Percentiles rank a stretch among this genome's conserved stretches.
phyloP scores from a whole-genome alignment of 805 yeast genomes.

The Saccharomycopsis fodiens region DNA sequence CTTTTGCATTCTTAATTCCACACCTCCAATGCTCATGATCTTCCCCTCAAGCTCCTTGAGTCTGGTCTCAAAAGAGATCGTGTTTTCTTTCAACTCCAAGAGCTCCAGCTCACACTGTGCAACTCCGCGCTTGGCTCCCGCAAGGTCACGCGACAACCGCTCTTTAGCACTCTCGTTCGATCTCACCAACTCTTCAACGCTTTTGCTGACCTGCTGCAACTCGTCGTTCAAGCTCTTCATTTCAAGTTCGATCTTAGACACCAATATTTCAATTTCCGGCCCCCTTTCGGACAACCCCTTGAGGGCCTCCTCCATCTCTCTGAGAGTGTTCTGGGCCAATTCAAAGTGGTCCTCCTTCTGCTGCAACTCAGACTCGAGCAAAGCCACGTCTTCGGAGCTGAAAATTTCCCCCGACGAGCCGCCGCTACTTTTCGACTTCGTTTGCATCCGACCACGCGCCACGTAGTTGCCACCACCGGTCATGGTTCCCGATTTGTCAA shows the following conservation, averaged over 20 bases:
- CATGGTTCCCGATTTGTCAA: conserved; percentile 91
- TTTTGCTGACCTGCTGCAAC: conserved; percentile 36
- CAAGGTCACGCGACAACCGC: conserved; percentile 30
- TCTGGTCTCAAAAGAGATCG: conserved; percentile 45
- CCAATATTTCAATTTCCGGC: conserved; percentile 59
- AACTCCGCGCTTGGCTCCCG: conserved; percentile 29
- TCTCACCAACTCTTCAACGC: conserved; percentile 32
- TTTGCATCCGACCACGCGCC: conserved; percentile 70
- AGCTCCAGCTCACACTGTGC: conserved; percentile 34
- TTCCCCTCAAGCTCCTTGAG: conserved; percentile 61
- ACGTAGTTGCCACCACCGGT: conserved; percentile 86
- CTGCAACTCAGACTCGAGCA: conserved; percentile 43
- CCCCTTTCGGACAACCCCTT: conserved; percentile 51
- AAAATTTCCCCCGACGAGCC: conserved; percentile 1
- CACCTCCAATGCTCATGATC: conserved; percentile 90
- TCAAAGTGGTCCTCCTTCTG: conserved; percentile 49
- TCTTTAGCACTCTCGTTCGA: conserved; percentile 20
- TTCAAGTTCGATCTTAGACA: conserved; percentile 56
- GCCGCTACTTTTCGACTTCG: conserved; percentile 30
- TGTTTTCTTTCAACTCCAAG: conserved; percentile 40
- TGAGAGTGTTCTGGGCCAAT: conserved; percentile 39
- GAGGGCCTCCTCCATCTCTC: conserved; percentile 54
- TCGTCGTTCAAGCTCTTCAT: conserved; percentile 53
- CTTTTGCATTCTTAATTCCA: conserved; percentile 67
- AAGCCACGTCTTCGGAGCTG: conserved; percentile 50